These are phyloP conservation scores for Bacidia gigantensis DNA, from an alignment of 495 filamentous ascomycete species.

Conservation along the genomic window DNA sequence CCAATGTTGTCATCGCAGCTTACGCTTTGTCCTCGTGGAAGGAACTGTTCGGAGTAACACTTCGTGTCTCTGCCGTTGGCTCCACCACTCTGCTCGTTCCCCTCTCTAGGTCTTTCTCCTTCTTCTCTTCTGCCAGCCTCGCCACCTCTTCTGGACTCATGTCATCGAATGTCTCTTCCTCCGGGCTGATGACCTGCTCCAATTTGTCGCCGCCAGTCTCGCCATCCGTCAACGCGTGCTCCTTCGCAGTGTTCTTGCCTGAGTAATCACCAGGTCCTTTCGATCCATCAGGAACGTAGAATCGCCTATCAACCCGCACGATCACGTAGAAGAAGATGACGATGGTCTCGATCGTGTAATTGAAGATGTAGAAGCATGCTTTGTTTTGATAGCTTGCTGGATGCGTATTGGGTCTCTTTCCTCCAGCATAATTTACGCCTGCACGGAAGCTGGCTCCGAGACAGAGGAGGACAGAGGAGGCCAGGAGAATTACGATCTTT, in stretches of 20 bases:
- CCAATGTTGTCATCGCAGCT: no score
- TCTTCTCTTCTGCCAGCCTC: neutral
- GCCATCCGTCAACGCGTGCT: neutral
- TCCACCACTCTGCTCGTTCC: neutral
- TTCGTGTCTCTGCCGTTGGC: neutral
- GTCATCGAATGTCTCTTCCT: conserved; percentile 20
- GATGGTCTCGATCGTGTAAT: conserved; percentile 57
- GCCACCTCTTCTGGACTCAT: neutral
- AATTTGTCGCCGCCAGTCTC: neutral
- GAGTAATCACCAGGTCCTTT: conserved; percentile 21
- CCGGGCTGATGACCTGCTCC: conserved; percentile 7
- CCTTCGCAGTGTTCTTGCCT: neutral
- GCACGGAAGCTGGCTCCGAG: conserved; percentile 59
- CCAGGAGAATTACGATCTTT: conserved; percentile 51
- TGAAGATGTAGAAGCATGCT: conserved; percentile 67
- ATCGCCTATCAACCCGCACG: conserved; percentile 55
- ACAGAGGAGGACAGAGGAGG: conserved; percentile 41
- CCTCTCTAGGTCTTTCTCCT: neutral
- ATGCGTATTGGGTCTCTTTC: conserved; percentile 33
- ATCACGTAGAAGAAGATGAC: conserved; percentile 52
- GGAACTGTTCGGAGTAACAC: neutral
- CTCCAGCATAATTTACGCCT: conserved; percentile 38
- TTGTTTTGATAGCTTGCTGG: conserved; percentile 57
- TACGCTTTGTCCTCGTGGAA: neutral
- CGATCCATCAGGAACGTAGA: conserved; percentile 46